Conservation (phyloP, 257 asterid species). For the Ophiorrhiza pumila region DNA sequence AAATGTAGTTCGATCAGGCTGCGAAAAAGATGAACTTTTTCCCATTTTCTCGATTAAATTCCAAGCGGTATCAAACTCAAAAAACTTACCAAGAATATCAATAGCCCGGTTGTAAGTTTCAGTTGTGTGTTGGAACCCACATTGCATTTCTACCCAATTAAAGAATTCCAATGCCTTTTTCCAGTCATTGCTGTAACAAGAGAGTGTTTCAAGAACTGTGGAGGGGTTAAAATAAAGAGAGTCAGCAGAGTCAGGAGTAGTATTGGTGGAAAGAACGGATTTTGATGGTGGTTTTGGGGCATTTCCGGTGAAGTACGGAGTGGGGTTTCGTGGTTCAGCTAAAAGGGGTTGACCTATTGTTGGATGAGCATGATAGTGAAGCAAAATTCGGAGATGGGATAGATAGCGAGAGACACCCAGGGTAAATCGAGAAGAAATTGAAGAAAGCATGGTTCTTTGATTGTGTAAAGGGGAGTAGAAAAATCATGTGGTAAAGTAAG, state of each 20-base stretch:
- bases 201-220: conserved; percentile 56
- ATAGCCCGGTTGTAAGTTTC: conserved; percentile 61
- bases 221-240: conserved; percentile 32
- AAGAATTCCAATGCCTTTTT: conserved; percentile 78
- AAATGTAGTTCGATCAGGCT: conserved; percentile 70
- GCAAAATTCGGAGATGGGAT: conserved; percentile 29
- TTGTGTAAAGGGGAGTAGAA: neutral
- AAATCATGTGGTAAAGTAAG: neutral
- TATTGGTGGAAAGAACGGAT: conserved; percentile 14
- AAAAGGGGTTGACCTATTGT: conserved; percentile 16
- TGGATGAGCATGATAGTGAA: conserved; percentile 20
- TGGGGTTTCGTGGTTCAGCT: conserved; percentile 19
- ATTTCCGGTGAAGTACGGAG: conserved; percentile 22
- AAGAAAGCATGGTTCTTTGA: conserved; percentile 35
- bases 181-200: conserved; percentile 79
- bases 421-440: conserved; percentile 29
- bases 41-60: conserved; percentile 54
- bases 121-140: conserved; percentile 61
- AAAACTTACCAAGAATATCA: conserved; percentile 79
- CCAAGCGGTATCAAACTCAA: conserved; percentile 73
- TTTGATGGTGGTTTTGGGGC: conserved; percentile 15
- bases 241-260: neutral
- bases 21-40: conserved; percentile 25
- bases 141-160: conserved; percentile 63
- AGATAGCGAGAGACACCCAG: conserved; percentile 31